phyloP scores from a whole-genome alignment of 176 grass and related monocot species.

The Alloteropsis semialata region DNA sequence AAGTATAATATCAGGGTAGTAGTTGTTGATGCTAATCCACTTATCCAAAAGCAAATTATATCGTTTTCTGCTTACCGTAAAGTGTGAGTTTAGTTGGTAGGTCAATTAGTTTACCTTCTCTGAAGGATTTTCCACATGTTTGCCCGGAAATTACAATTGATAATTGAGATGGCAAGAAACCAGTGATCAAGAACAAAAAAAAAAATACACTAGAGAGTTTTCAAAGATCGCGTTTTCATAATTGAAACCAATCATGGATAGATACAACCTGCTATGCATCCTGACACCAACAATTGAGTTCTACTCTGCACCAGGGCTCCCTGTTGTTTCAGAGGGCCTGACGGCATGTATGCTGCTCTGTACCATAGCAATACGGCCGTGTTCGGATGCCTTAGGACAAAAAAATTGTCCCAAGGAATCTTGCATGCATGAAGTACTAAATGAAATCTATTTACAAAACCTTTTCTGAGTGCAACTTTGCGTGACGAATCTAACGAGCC shows the following conservation, averaged over 20 bases:
- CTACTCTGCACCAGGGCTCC: constrained; percentile 7
- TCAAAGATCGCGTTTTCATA: not conserved
- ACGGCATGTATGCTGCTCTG: too few relatives aligned
- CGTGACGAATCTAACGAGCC: too few relatives aligned
- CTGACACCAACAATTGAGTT: constrained; percentile 18
- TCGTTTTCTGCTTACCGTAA: constrained; percentile 17
- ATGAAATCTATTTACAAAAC: too few relatives aligned
- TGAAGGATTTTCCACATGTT: not conserved
- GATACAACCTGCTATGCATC: not conserved
- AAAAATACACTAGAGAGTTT: not conserved
- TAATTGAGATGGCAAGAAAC: constrained; percentile 8
- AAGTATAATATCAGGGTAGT: constrained; percentile 3
- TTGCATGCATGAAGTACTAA: too few relatives aligned
- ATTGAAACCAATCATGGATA: not conserved
- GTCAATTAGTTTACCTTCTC: constrained; percentile 31
- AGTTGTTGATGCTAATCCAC: constrained; percentile 44
- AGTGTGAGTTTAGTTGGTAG: constrained; percentile 26
- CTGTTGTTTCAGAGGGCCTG: not conserved
- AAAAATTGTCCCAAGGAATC: too few relatives aligned
- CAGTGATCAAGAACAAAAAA: not conserved
- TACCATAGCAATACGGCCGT: not conserved
- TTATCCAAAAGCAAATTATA: constrained; percentile 25
- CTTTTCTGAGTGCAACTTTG: too few relatives aligned
- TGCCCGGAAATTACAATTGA: not conserved
- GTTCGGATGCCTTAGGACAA: too few relatives aligned